phyloP scores from a whole-genome alignment of 352 stramenopile genomes.

The Globisporangium sylvaticum region DNA sequence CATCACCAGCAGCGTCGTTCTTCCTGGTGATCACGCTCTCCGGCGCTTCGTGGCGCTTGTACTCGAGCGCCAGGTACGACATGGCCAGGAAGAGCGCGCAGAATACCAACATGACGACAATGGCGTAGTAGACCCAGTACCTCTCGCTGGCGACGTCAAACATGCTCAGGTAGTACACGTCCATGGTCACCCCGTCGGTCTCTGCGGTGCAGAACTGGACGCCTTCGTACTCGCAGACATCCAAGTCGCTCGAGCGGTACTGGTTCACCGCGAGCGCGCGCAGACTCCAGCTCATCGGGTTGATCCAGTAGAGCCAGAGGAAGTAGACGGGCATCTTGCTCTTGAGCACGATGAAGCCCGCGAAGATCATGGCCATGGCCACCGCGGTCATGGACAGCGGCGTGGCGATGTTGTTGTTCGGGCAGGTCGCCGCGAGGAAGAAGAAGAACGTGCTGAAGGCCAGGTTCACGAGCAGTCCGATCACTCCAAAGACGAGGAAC shows the following conservation, averaged over 20 bases:
- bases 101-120: conserved; percentile 17
- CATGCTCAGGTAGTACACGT: conserved; percentile 14
- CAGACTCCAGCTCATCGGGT: conserved; percentile 22
- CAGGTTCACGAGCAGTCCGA: conserved; percentile 19
- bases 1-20: neutral
- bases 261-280: conserved; percentile 20
- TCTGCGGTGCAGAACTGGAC: conserved; percentile 11
- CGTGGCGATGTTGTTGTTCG: conserved; percentile 12
- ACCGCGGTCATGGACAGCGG: conserved; percentile 14
- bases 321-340: conserved; percentile 8
- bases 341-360: conserved; percentile 21
- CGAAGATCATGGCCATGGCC: conserved; percentile 21
- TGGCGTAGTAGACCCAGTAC: conserved; percentile 8
- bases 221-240: conserved; percentile 10
- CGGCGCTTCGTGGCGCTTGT: neutral
- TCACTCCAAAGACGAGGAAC: conserved; percentile 17
- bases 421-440: conserved; percentile 13
- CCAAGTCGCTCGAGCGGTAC: conserved; percentile 9
- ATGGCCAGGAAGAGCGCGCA: conserved; percentile 2
- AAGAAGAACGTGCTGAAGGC: conserved; percentile 21
- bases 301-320: conserved; percentile 35
- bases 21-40: neutral
- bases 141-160: conserved; percentile 7
- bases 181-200: conserved; percentile 5
- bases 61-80: neutral